Conservation (phyloP, 306 rosid species). For the Oxytropis ochrocephala region DNA sequence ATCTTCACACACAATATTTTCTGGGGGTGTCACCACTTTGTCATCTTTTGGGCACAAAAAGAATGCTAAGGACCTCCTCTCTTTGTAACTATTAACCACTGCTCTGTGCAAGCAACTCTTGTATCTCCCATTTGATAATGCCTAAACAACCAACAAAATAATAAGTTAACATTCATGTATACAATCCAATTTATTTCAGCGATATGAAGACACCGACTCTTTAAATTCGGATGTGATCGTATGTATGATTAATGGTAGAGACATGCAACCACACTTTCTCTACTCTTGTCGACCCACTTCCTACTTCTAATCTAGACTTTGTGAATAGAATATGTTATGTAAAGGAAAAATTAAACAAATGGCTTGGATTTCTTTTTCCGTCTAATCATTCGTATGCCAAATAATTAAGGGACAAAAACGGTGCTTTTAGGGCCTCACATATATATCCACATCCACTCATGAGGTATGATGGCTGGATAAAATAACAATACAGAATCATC, state of each 20-base stretch:
- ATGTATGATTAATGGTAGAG: no score
- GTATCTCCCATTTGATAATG: constrained; percentile 15
- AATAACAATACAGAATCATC: neutral
- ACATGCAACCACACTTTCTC: no score
- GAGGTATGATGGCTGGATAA: neutral
- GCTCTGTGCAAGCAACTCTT: constrained; percentile 4
- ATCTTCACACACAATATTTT: constrained; percentile 34
- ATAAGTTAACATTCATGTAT: neutral
- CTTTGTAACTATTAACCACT: constrained; percentile 3
- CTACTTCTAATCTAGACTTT: neutral
- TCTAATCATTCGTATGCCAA: no score
- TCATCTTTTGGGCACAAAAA: constrained; percentile 1
- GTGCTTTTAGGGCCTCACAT: no score
- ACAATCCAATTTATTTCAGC: no score
- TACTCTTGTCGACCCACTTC: neutral
- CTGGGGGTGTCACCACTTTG: constrained; percentile 29
- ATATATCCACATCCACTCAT: no score
- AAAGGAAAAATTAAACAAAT: no score
- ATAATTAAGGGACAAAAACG: no score
- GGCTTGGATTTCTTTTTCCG: no score
- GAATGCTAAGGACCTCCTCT: constrained; percentile 11
- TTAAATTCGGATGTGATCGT: no score
- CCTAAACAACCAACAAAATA: constrained; percentile 21
- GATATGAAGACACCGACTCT: no score
- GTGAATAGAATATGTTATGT: no score